These are phyloP conservation scores for Carex parvula DNA, from an alignment of 176 grass and related monocot species.

Conservation along the genomic window DNA sequence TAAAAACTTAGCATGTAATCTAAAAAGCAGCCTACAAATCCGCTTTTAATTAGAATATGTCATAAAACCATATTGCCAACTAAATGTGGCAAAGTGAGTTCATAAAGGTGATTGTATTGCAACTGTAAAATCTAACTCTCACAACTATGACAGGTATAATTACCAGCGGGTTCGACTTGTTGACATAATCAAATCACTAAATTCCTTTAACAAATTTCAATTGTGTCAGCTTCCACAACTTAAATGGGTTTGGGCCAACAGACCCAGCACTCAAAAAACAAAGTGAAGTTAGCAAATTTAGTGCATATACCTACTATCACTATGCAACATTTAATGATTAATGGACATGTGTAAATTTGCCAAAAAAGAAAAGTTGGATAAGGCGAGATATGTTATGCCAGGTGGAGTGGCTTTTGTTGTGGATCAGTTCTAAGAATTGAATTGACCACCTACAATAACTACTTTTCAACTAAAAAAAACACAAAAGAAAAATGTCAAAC, in stretches of 20 bases:
- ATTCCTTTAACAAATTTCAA: neutral
- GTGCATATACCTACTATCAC: neutral
- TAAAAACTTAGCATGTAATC: neutral
- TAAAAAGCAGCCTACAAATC: neutral
- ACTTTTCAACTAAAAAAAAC: neutral
- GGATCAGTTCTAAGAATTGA: neutral
- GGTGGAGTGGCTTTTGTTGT: neutral
- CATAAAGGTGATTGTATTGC: neutral
- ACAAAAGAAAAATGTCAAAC: neutral
- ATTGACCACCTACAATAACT: neutral
- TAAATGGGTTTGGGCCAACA: neutral
- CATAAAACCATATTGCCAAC: neutral
- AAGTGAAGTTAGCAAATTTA: neutral
- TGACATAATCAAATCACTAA: neutral
- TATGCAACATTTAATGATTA: slow-evolving; percentile 13
- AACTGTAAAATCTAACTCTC: neutral
- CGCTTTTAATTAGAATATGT: neutral
- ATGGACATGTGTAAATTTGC: neutral
- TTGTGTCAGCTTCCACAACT: neutral
- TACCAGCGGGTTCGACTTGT: neutral
- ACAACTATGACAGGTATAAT: neutral
- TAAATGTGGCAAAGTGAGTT: neutral
- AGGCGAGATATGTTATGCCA: slow-evolving; percentile 1
- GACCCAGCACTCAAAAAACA: neutral
- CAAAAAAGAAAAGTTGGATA: neutral